Conservation (phyloP, 768 basidiomycete genomes). For the Hygrocybe punicea region DNA sequence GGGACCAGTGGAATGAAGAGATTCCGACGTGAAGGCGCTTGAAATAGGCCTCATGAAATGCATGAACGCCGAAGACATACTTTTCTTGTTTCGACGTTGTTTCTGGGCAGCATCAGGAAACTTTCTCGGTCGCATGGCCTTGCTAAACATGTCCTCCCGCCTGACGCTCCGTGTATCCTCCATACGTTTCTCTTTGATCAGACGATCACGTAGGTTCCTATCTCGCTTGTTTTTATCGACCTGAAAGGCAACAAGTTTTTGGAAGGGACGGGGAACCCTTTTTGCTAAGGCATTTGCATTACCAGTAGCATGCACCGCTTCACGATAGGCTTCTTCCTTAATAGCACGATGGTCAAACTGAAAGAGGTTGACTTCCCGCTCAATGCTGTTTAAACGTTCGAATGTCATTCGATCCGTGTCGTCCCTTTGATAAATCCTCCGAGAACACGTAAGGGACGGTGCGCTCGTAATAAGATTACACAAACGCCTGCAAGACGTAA, state of each 20-base stretch:
- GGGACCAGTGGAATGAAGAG: slow-evolving; percentile 38
- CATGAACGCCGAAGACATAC: slow-evolving; percentile 77
- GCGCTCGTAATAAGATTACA: slow-evolving; percentile 60
- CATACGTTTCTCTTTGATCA: slow-evolving; percentile 71
- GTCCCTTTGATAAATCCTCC: slow-evolving; percentile 46
- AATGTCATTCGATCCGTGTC: slow-evolving; percentile 65
- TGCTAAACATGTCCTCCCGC: slow-evolving; percentile 70
- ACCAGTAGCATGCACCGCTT: slow-evolving; percentile 47
- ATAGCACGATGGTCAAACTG: slow-evolving; percentile 71
- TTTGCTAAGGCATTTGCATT: slow-evolving; percentile 48
- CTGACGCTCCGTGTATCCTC: slow-evolving; percentile 72
- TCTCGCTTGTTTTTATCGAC: slow-evolving; percentile 83
- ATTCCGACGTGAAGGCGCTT: slow-evolving; percentile 73
- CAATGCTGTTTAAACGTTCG: slow-evolving; percentile 72
- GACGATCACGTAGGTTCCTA: slow-evolving; percentile 59
- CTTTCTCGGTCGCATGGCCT: slow-evolving; percentile 65
- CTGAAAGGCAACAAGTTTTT: slow-evolving; percentile 58
- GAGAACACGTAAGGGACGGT: slow-evolving; percentile 42
- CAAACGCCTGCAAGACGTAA: slow-evolving; percentile 49
- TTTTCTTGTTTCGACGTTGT: slow-evolving; percentile 83
- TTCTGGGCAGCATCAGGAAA: slow-evolving; percentile 51
- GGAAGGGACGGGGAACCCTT: slow-evolving; percentile 63
- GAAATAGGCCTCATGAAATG: slow-evolving; percentile 88
- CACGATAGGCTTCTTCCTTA: slow-evolving; percentile 71
- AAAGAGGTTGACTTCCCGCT: slow-evolving; percentile 57